Evolutionary conservation across 306 rosid genomes (phyloP).

Genomic region (Lagenaria siceraria): DNA sequence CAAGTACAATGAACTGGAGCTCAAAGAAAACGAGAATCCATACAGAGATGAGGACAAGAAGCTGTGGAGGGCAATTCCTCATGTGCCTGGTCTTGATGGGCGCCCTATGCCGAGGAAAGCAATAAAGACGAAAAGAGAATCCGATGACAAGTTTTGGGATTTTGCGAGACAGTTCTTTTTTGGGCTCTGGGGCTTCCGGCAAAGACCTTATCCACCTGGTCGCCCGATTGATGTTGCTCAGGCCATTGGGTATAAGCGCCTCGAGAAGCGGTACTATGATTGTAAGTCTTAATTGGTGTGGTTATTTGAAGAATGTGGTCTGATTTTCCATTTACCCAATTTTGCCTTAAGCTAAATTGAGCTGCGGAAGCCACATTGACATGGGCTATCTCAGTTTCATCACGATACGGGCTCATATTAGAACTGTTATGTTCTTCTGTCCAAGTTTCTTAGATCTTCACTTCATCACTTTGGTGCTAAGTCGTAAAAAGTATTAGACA

Average conservation of each 20-base stretch:
- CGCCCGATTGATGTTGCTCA: constrained; percentile 90
- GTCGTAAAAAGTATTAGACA: background rate
- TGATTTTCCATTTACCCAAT: background rate
- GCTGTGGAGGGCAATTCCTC: constrained; percentile 53
- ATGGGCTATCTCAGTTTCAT: background rate
- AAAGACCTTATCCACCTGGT: constrained; percentile 70
- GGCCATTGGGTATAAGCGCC: constrained; percentile 75
- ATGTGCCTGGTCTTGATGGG: constrained; percentile 67
- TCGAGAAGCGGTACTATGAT: constrained; percentile 75
- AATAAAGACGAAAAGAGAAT: constrained; percentile 22
- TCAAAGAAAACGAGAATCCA: constrained; percentile 51
- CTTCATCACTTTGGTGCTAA: background rate
- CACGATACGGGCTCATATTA: background rate
- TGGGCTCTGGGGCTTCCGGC: constrained; percentile 78
- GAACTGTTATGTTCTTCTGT: background rate
- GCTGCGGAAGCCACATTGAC: background rate
- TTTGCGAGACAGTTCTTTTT: constrained; percentile 67
- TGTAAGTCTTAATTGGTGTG: constrained; percentile 36
- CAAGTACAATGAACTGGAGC: constrained; percentile 42
- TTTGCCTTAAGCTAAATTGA: background rate
- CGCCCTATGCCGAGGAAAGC: constrained; percentile 84
- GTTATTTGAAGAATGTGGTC: background rate
- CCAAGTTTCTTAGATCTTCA: background rate
- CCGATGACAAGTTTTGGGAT: constrained; percentile 76
- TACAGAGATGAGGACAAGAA: constrained; percentile 45